Conservation (phyloP, 306 rosid species). For the Oxytropis ochrocephala region DNA sequence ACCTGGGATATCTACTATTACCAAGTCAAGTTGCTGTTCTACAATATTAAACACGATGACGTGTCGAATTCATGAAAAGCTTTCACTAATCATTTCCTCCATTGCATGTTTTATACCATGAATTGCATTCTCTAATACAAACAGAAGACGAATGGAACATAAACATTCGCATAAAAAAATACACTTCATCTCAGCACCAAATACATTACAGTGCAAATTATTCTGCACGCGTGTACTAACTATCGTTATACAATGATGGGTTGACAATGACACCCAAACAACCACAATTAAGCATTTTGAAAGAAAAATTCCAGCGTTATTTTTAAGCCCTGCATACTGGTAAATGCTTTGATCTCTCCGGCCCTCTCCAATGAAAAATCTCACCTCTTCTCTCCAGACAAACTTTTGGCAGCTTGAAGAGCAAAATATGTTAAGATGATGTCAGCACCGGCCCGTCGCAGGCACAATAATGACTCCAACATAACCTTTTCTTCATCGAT, state of each 20-base stretch:
- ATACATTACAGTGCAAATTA: background rate
- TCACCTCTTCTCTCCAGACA: slow-evolving; percentile 83
- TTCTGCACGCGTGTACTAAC: background rate
- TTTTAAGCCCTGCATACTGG: background rate
- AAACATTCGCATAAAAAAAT: background rate
- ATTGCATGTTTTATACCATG: background rate
- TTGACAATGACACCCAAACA: background rate
- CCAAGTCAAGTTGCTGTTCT: background rate
- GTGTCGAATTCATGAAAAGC: background rate
- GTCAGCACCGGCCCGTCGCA: slow-evolving; percentile 95
- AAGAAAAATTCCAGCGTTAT: background rate
- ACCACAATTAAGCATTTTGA: background rate
- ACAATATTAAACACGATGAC: background rate
- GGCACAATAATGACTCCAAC: slow-evolving; percentile 90
- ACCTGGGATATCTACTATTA: background rate
- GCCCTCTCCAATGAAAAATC: slow-evolving; percentile 7
- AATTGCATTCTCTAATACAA: background rate
- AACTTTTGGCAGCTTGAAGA: slow-evolving; percentile 68
- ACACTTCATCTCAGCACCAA: background rate
- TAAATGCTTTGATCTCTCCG: background rate
- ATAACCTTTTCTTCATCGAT: slow-evolving; percentile 88
- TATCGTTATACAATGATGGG: background rate
- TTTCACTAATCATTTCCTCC: background rate
- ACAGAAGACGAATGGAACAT: background rate
- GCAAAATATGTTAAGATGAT: slow-evolving; percentile 89